Base-by-base conservation (phyloP, 768 basidiomycete species). In the Leucosporidium scottii region DNA sequence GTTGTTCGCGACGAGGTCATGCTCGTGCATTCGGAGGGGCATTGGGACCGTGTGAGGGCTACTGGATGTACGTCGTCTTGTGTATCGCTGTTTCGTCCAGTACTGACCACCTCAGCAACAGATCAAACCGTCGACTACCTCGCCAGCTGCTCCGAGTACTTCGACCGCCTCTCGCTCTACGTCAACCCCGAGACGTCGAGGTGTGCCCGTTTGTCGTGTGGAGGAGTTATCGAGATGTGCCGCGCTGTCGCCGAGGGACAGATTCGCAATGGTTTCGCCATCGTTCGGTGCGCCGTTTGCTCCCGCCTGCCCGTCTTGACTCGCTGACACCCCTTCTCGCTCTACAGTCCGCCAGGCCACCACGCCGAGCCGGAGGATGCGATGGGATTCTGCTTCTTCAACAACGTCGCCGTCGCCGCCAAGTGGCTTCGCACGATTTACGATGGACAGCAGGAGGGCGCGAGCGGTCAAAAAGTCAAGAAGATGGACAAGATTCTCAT, bases 341-440 rank as follows among this genome's bases (percentile, higher is more conserved):
- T 44, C 18, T 27, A 17, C 67, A 75, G 75, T 0, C 96, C 96
- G 18, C 96, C 96, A 0, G 96, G 96, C 0, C 96, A 99, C 77
- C 96, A 99, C 75, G 93, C 96, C 9, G 96, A 99, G 77, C 96
- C 96, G 7, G 91, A 96, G 71, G 89, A 93, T 76, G 90, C 91
- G 71, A 97, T 98, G 93, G 96, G 96, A 1, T 99, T 99, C 78
- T 98, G 96, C 79, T 96, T 99, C 81, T 96, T 93, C 81, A 99
- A 99, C 78, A 99, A 99, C 76, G 93, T 94, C 44, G 88, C 96
- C 0, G 89, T 99, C 21, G 93, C 93, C 1, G 84, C 91, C 25
- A 85, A 85, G 89, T 92, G 30, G 85, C 89, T 25, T 87, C 90
- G 76, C 80, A 87, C 69, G 73, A 82, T 63, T 23, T 76, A 76